phyloP scores from a whole-genome alignment of 2,329 filamentous ascomycete species.

The Exophiala mesophila region DNA sequence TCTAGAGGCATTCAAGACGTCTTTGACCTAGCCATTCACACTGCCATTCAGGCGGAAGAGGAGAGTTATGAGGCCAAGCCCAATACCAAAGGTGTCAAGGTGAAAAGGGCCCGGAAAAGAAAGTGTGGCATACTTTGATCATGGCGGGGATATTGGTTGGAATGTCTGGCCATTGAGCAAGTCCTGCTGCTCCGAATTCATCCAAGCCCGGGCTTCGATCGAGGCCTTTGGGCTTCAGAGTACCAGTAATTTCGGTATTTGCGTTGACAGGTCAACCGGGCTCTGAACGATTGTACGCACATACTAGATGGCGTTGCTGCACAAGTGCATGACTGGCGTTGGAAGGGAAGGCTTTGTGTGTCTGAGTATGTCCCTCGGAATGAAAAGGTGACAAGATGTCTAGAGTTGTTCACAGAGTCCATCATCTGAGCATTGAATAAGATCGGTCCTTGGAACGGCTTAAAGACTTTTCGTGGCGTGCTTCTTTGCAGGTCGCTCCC shows the following conservation, averaged over 20 bases:
- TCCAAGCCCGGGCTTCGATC: too few species aligned
- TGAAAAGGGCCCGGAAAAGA: constrained; percentile 74
- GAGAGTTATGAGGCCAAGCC: constrained; percentile 42
- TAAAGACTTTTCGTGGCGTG: too few species aligned
- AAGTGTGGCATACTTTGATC: constrained; percentile 72
- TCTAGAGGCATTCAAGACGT: constrained; percentile 95
- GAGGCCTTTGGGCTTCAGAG: too few species aligned
- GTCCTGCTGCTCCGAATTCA: not conserved
- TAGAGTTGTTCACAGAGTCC: too few species aligned
- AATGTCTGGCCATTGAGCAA: constrained; percentile 1
- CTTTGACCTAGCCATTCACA: constrained; percentile 86
- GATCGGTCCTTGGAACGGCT: too few species aligned
- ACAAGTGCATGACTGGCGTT: constrained; percentile 18
- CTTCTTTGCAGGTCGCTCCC: too few species aligned
- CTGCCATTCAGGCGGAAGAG: constrained; percentile 77
- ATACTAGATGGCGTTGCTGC: constrained; percentile 10
- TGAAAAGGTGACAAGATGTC: too few species aligned
- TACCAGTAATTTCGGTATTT: too few species aligned
- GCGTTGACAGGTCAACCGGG: not conserved
- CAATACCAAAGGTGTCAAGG: constrained; percentile 28
- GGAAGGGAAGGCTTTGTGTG: constrained; percentile 9
- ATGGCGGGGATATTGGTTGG: constrained; percentile 9
- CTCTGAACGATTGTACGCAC: constrained; percentile 5
- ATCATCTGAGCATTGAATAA: too few species aligned
- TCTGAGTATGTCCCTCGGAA: too few species aligned